A percentile compares a stretch with the other conserved stretches of the same genome.
phyloP scores from a whole-genome alignment of 768 basidiomycete genomes.

The Phanerodontia chrysosporium region DNA sequence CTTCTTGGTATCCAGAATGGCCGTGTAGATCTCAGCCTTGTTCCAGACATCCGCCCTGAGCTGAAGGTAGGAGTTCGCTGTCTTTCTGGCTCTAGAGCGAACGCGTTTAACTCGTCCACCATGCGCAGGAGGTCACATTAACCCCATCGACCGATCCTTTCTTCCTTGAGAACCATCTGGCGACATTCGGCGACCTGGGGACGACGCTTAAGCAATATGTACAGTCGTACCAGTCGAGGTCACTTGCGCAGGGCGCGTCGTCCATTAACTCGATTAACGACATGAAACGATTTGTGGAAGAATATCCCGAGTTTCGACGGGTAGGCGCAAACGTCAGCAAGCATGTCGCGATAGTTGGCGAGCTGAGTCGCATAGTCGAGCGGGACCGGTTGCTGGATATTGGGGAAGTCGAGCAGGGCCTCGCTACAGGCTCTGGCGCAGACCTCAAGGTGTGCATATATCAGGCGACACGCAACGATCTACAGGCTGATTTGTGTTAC shows the following conservation, averaged over 20 bases:
- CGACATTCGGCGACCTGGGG: constrained; percentile 96
- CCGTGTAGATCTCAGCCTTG: constrained; percentile 76
- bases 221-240: constrained; percentile 83
- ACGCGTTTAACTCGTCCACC: constrained; percentile 9
- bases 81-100: neutral
- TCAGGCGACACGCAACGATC: neutral
- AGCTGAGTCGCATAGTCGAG: constrained; percentile 87
- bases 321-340: constrained; percentile 98
- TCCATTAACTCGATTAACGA: constrained; percentile 91
- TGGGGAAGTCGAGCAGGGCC: constrained; percentile 93
- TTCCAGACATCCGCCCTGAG: constrained; percentile 85
- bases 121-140: constrained; percentile 81
- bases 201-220: constrained; percentile 90
- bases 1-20: constrained; percentile 91
- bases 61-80: constrained; percentile 57
- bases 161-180: constrained; percentile 84
- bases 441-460: constrained; percentile 65
- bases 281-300: constrained; percentile 97
- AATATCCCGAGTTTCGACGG: constrained; percentile 96
- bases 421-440: constrained; percentile 87
- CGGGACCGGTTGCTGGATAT: constrained; percentile 82
- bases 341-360: constrained; percentile 95
- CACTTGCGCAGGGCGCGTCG: constrained; percentile 68
- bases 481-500: neutral
- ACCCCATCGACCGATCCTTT: constrained; percentile 91